Evolutionary conservation across 1,139 yeast genomes (phyloP), one percentile per base, ranked within the genome.

Genomic region (Geotrichum histeridarum): DNA sequence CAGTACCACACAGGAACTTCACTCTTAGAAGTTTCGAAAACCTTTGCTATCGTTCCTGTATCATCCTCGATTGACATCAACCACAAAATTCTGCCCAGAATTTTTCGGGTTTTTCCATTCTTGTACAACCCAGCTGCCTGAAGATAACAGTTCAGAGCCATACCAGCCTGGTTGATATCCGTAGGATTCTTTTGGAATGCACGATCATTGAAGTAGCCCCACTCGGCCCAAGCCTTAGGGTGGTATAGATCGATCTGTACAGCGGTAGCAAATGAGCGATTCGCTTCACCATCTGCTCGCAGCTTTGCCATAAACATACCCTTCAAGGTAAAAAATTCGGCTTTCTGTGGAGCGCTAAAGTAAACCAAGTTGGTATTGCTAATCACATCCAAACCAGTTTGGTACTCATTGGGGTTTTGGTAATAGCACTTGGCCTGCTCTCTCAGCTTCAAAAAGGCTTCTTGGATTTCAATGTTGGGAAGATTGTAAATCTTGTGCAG

Each of bases 1-100:
- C 99, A 94, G 67, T 93, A 93, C 99, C 99, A 94, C 2, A 91
- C 96, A 9, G 99, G 98, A 46, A 89, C 91, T 61, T 94, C 99
- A 18, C 99, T 98, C 60, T 94, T 81, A 69, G 88, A 93, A 53
- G 87, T 84, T 58, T 89, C 96, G 70, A 91, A 93, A 0, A 97
- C 96, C 62, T 83, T 84, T 0, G 95, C 81, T 54, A 93, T 76
- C 0, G 93, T 81, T 0, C 95, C 95, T 9, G 83, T 77, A 2
- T 84, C 76, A 67, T 93, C 97, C 70, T 93, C 99, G 72, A 93
- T 77, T 61, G 96, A 85, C 54, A 94, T 83, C 58, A 94, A 79
- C 99, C 99, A 94, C 57, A 94, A 75, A 47, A 94, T 88, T 55
- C 99, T 79, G 42, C 97, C 95, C 55, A 94, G 73, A 44, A 93